Evolutionary conservation across 768 basidiomycete genomes (phyloP).

Genomic region (Mycena pura): DNA sequence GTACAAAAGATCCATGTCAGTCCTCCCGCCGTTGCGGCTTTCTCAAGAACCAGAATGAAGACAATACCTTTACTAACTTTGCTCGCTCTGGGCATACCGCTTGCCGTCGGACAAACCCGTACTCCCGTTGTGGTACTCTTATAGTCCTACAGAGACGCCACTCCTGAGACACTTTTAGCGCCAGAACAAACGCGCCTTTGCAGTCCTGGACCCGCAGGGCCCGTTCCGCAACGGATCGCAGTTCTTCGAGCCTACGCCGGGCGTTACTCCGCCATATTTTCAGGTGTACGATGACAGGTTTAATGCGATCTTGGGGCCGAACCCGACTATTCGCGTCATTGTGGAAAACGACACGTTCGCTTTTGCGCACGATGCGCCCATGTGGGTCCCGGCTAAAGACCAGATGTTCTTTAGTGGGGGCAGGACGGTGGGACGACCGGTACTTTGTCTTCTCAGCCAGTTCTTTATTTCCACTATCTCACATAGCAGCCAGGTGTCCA

Average conservation of each 20-base stretch:
- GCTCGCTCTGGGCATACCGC: not conserved
- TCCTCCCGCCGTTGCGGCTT: not conserved
- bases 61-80: not conserved
- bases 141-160: not conserved
- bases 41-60: not conserved
- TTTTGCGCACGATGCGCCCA: constrained; percentile 64
- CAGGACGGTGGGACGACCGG: constrained; percentile 49
- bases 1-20: not conserved
- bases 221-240: constrained; percentile 26
- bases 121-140: constrained; percentile 4
- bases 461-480: constrained; percentile 51
- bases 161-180: constrained; percentile 1
- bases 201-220: constrained; percentile 22
- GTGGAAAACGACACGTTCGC: constrained; percentile 51
- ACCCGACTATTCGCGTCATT: constrained; percentile 52
- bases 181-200: constrained; percentile 22
- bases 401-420: constrained; percentile 62
- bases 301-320: constrained; percentile 48
- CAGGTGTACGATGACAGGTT: constrained; percentile 58
- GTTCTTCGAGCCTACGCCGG: constrained; percentile 56
- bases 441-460: constrained; percentile 43
- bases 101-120: not conserved
- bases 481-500: constrained; percentile 48
- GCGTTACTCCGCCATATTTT: constrained; percentile 55
- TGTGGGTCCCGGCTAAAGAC: constrained; percentile 57